A percentile compares a stretch with the other conserved stretches of the same genome.
Evolutionary conservation across 495 filamentous ascomycete genomes (phyloP).

Genomic region (Daldinia bambusicola): DNA sequence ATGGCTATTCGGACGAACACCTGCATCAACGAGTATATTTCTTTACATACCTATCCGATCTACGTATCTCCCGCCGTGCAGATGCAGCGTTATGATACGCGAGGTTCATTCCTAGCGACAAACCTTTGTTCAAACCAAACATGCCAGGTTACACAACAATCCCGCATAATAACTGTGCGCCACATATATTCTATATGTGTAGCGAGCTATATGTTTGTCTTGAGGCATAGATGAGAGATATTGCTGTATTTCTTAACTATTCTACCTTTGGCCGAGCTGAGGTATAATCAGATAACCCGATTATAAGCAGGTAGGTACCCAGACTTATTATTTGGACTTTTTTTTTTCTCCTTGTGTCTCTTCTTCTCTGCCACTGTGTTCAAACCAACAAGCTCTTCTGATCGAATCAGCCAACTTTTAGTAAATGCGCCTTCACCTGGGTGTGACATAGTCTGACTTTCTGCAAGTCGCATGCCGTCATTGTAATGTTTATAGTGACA

Average conservation of each 20-base stretch:
- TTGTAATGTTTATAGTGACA: constrained; percentile 21
- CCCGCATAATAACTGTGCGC: constrained; percentile 11
- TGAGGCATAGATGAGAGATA: background rate
- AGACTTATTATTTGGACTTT: no score
- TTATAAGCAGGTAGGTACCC: no score
- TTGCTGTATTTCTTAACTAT: constrained; percentile 5
- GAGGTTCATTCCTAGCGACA: constrained; percentile 13
- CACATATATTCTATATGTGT: constrained; percentile 8
- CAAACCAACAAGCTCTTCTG: constrained; percentile 4
- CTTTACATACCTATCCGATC: constrained; percentile 32
- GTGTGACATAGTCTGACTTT: constrained; percentile 13
- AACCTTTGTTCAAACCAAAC: constrained; percentile 21
- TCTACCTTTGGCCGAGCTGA: no score
- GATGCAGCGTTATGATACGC: constrained; percentile 40
- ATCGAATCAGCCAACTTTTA: background rate
- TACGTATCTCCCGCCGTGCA: constrained; percentile 35
- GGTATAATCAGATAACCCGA: no score
- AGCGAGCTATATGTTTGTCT: constrained; percentile 11
- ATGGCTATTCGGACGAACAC: constrained; percentile 11
- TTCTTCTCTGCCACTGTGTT: no score
- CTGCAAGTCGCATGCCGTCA: constrained; percentile 27
- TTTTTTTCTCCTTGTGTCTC: no score
- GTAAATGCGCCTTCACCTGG: background rate
- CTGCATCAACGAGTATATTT: constrained; percentile 25
- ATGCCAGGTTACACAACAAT: constrained; percentile 27